Base-by-base conservation (phyloP, 2,329 filamentous ascomycete species). In the Aciculosporium take region DNA sequence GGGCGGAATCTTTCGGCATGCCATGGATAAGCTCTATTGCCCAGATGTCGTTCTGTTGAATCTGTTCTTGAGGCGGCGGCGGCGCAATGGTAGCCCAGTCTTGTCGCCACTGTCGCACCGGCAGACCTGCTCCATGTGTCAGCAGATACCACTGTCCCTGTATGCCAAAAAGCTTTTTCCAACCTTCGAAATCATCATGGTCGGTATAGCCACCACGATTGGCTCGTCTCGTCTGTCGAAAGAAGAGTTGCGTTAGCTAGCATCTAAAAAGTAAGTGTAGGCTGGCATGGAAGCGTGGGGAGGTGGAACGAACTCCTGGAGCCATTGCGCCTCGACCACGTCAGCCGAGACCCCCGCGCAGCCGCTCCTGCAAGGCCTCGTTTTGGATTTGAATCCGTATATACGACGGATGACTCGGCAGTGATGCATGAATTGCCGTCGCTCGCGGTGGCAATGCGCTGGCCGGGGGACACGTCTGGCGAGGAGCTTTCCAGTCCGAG, bases 71-170 rank as follows among this genome's bases (percentile, higher is more conserved):
- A 29, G 75, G 70, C 8, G 72, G 66, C 10, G 75, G 75, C 40
- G 84, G 79, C 49, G 76, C 77, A 54, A 89, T 66, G 32, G 66
- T 80, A 43, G 85, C 72, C 62, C 67, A 68, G 44, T 82, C 77
- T 48, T 83, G 78, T 42, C 84, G 79, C 82, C 87, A 96, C 72
- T 94, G 86, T 54, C 87, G 81, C 44, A 95, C 82, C 13, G 89
- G 89, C 9, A 95, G 72, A 45, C 87, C 85, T 70, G 74, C 67
- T 27, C 24, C 20, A 13, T n/a, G 33, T 13, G 32, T 59, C 41
- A 58, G 50, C 42, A 48, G 32, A 24, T 38, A 17, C 24, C 7
- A 7, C 4, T 7, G 6, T 29, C n/a, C n/a, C 40, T 30, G 20
- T 25, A 18, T 29, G 8, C 10, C 25, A 24, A 5, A 21, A n/a